Evolutionary conservation across 257 asterid species (phyloP), one percentile per base, ranked within the genome.

Genomic region (Gentiana macrophylla): DNA sequence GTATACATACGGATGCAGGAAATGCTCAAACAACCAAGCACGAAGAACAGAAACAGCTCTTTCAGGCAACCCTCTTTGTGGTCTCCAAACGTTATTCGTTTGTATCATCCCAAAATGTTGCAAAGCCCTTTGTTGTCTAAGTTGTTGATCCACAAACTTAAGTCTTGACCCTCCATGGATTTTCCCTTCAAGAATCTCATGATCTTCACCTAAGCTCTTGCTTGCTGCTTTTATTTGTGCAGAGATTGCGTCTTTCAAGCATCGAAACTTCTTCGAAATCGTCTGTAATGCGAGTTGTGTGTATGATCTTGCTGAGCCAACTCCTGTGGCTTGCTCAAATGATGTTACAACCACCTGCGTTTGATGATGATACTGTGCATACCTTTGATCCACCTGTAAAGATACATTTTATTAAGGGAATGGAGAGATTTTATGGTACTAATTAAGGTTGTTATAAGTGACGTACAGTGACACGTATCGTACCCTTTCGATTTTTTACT

Each of bases 21-120:
- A 86, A 61, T 86, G 85, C 48, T 83, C 88, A 66, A 86, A 86
- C 56, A 86, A 87, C 95, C 95, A 83, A 50, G 95, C 86, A 13
- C 95, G 90, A 38, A 86, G 95, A 48, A 83, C 83, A 1, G 94
- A 80, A 4, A 86, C 94, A 8, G 94, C 82, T 49, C 90, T 65
- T 63, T 86, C 90, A 3, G 90, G 95, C 43, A 86, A 62, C 3
- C 94, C 94, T 67, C 95, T 68, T 55, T 83, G 94, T 0, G 87
- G 86, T 46, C 90, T 77, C 95, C 95, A 86, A 3, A 89, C 86
- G 61, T 67, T 82, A 50, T 69, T 73, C 37, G 78, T 84, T 74
- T 76, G 66, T 84, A 82, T 78, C 84, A 82, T 78, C 38, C 92
- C 84, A 32, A 78, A 49, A 54, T 81, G 84, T 67, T 81, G 94